phyloP scores from a whole-genome alignment of 768 basidiomycete species.

The Lentinula aciculospora region DNA sequence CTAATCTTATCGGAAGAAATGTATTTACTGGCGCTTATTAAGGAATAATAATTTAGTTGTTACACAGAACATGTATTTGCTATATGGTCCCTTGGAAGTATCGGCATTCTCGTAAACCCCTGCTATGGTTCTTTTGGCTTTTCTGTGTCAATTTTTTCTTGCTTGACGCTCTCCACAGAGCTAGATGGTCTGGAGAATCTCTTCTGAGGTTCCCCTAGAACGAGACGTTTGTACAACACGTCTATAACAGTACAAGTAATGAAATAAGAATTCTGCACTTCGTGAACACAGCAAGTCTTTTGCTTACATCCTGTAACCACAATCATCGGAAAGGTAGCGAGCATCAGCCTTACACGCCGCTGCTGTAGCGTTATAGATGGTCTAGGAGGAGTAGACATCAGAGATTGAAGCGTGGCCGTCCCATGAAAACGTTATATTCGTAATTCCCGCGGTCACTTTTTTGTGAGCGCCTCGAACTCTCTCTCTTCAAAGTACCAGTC shows the following conservation, averaged over 20 bases:
- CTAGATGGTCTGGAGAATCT: neutral
- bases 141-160: neutral
- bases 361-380: constrained; percentile 1
- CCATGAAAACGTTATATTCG: too few species aligned
- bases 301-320: constrained; percentile 7
- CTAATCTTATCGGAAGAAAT: constrained; percentile 22
- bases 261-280: too few species aligned
- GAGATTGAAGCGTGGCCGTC: too few species aligned
- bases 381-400: neutral
- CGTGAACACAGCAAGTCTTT: too few species aligned
- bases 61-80: neutral
- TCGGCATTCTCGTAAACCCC: too few species aligned
- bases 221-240: constrained; percentile 6
- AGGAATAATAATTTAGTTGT: too few species aligned
- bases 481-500: neutral
- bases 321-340: constrained; percentile 6
- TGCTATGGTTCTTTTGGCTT: neutral
- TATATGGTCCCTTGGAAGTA: too few species aligned
- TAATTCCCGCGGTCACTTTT: neutral
- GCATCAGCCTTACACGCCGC: constrained; percentile 2
- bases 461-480: neutral
- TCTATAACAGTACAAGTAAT: too few species aligned
- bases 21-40: too few species aligned
- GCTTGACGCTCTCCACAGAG: neutral
- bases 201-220: neutral